Evolutionary conservation across 2,329 filamentous ascomycete species (phyloP), one percentile per base, ranked within the genome.

Genomic region (Ophidiomyces ophidiicola): DNA sequence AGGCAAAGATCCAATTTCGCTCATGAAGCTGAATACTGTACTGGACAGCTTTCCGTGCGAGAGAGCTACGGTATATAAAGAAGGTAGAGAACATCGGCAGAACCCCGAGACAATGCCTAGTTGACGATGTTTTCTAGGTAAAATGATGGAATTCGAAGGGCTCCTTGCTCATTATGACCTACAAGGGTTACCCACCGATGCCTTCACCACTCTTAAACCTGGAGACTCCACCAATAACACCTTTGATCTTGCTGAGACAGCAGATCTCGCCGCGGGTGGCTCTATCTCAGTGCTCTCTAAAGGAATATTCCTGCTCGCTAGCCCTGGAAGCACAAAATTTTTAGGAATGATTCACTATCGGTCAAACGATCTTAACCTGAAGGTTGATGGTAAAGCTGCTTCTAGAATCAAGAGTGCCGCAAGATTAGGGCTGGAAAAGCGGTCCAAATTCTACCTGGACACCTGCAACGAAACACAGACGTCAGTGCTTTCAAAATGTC

Each of bases 231-330:
- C 54, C 2, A 52, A 56, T 31, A 52, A 59, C 37, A 52, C 54
- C 28, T 56, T 60, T 31, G 54, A 60, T 36, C 52, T 61, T 35
- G 60, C 61, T 7, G 46, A 47, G 42, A 53, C 54, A 24, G 44
- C 55, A 5, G 69, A 70, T 33, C 46, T 72, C 15, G 55, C 55
- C 15, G 47, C 53, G 11, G 63, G 64, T 19, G 76, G 76, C 42
- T 60, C 62, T 36, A 75, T 76, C 51, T 68, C 69, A 38, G 55
- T 82, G 34, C 63, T 68, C 37, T 67, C 74, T 4, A 58, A 61
- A 3, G 78, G 78, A n/a, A n/a, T n/a, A n/a, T n/a, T n/a, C n/a
- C n/a, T n/a, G n/a, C n/a, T n/a, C n/a, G n/a, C n/a, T n/a, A n/a
- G n/a, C n/a, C n/a, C n/a, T n/a, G n/a, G n/a, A n/a, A n/a, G n/a